Evolutionary conservation across 345 rosid genomes (phyloP).

Genomic region (Gynandropsis gynandra): DNA sequence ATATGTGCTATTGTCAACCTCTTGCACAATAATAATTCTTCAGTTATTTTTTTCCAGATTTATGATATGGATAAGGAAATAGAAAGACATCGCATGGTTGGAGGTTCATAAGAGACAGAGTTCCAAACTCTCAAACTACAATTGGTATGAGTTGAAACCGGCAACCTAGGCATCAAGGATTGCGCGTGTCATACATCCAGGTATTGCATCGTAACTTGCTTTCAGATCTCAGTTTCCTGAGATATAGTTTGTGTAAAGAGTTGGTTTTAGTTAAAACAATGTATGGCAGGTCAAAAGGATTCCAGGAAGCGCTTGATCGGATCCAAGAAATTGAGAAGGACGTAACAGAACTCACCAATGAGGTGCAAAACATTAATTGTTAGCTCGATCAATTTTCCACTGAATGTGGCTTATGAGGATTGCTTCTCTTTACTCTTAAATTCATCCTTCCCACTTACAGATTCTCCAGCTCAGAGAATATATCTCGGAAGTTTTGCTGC

Average conservation of each 20-base stretch:
- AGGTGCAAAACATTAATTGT: constrained; percentile 39
- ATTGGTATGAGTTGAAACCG: constrained; percentile 53
- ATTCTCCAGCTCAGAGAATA: constrained; percentile 54
- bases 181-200: constrained; percentile 41
- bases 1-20: neutral
- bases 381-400: neutral
- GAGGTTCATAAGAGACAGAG: constrained; percentile 69
- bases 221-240: constrained; percentile 19
- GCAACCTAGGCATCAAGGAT: constrained; percentile 26
- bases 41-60: constrained; percentile 49
- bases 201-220: constrained; percentile 26
- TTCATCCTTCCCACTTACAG: constrained; percentile 39
- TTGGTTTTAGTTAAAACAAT: constrained; percentile 28
- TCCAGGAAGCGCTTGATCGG: constrained; percentile 41
- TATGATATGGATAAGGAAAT: constrained; percentile 83
- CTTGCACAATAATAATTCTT: constrained; percentile 7
- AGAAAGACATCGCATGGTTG: constrained; percentile 55
- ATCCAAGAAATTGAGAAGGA: constrained; percentile 49
- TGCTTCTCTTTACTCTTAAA: neutral
- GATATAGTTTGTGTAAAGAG: constrained; percentile 12
- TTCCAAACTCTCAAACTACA: constrained; percentile 59
- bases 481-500: constrained; percentile 72
- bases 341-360: constrained; percentile 49
- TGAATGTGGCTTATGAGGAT: neutral
- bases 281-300: constrained; percentile 35